A percentile compares a stretch with the other conserved stretches of the same genome.
phyloP scores from a whole-genome alignment of 1,139 yeast genomes.

The Lodderomyces jiufengensis region DNA sequence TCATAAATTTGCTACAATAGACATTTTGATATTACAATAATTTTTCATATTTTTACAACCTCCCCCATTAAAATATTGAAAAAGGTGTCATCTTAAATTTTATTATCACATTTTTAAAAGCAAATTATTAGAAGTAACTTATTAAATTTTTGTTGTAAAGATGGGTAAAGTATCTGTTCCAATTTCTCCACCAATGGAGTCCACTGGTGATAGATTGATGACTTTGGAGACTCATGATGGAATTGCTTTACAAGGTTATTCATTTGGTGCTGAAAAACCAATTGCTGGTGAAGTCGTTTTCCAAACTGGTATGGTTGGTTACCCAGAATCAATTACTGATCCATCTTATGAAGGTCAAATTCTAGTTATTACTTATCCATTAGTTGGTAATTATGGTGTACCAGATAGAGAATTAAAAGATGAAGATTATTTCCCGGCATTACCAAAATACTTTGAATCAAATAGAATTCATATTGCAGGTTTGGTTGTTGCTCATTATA shows the following conservation, averaged over 20 bases:
- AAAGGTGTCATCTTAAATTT: no score
- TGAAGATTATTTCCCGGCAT: conserved; percentile 61
- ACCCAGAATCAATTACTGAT: conserved; percentile 97
- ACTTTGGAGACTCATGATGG: conserved; percentile 94
- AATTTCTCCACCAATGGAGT: conserved; percentile 83
- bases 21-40: no score
- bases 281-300: conserved; percentile 98
- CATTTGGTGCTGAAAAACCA: conserved; percentile 89
- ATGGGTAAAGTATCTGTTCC: conserved; percentile 51
- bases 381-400: conserved; percentile 98
- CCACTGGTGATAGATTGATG: conserved; percentile 77
- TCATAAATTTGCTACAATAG: no score
- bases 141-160: background rate
- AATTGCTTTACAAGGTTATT: conserved; percentile 86
- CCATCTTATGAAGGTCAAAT: conserved; percentile 99
- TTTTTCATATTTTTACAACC: no score
- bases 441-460: conserved; percentile 94
- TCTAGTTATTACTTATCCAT: conserved; percentile 91
- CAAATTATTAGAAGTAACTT: no score
- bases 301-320: conserved; percentile 99
- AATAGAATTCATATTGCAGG: conserved; percentile 93
- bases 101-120: no score
- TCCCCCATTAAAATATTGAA: no score
- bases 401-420: conserved; percentile 82
- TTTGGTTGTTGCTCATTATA: conserved; percentile 93